Evolutionary conservation across 2,329 filamentous ascomycete genomes (phyloP), one percentile per base, ranked within the genome.

Genomic region (Triangularia setosa): DNA sequence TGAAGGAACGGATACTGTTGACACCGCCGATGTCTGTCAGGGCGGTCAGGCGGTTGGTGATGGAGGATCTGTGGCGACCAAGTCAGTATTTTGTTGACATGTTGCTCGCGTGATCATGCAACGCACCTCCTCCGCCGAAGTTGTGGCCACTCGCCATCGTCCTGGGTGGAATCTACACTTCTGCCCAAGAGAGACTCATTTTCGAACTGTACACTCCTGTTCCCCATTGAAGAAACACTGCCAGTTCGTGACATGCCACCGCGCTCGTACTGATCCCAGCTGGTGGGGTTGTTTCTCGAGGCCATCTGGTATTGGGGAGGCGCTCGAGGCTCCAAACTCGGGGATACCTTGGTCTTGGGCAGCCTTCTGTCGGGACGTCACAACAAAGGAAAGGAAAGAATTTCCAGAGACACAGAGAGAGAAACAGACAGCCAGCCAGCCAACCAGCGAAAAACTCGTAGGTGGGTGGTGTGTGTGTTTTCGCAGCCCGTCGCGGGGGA

Each of bases 1-100:
- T 91, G 75, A 98, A 98, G 72, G 93, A 96, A 73, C 95, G 90
- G 72, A 98, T 90, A 76, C 91, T 96, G 80, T 98, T 98, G 66
- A 93, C 90, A 59, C 94, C 94, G 68, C 94, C 95, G 57, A 91
- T 89, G 66, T 96, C 88, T 69, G 84, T 81, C 61, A 89, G 74
- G 61, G 82, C 80, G 25, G 84, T 78, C 35, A 91, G 76, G 33
- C 82, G 81, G 67, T 84, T 80, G 30, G 82, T 83, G 44, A 86
- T 79, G 6, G 86, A 89, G n/a, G 85, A 85, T 65, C 86, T 87
- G 67, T 23, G 48, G n/a, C 25, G 6, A 23, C 30, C n/a, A 59
- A n/a, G n/a, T 56, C 69, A 61, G 69, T 65, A 65, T 28, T 44
- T 53, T 61, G 25, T 25, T 28, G 28, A 30, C 14, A 28, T 24